A percentile compares a stretch with the other conserved stretches of the same genome.
phyloP scores from a whole-genome alignment of 2,329 filamentous ascomycete species.

The Lasiodiplodia theobromae region DNA sequence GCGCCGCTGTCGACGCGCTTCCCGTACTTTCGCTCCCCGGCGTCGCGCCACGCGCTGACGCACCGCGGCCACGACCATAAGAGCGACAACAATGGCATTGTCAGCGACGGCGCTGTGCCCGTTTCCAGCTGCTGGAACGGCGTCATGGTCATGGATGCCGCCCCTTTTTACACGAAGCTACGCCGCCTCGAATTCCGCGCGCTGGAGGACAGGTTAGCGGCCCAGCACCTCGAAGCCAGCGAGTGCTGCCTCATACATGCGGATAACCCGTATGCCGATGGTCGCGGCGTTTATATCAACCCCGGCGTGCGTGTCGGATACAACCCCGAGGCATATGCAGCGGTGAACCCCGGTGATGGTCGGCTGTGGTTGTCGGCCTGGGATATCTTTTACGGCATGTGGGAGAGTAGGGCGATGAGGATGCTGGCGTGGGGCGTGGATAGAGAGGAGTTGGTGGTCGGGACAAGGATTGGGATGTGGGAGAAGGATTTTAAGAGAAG shows the following conservation, averaged over 20 bases:
- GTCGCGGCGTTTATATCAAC: constrained; percentile 70
- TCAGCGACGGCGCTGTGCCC: constrained; percentile 54
- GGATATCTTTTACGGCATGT: constrained; percentile 33
- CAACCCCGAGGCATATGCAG: constrained; percentile 46
- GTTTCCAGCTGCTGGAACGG: constrained; percentile 75
- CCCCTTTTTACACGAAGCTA: constrained; percentile 57
- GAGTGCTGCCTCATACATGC: constrained; percentile 81
- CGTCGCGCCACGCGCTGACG: constrained; percentile 63
- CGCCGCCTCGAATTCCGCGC: constrained; percentile 63
- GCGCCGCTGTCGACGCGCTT: constrained; percentile 62
- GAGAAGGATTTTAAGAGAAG: constrained; percentile 22
- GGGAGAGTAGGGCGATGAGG: constrained; percentile 34
- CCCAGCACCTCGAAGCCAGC: constrained; percentile 72
- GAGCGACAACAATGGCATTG: not conserved
- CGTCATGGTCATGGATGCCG: constrained; percentile 62
- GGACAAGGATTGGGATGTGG: constrained; percentile 27
- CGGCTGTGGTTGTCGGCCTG: constrained; percentile 31
- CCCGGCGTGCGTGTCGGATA: constrained; percentile 74
- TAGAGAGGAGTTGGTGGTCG: constrained; percentile 14
- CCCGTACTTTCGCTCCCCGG: constrained; percentile 63
- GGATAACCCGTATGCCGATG: constrained; percentile 66
- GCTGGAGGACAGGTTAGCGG: constrained; percentile 66
- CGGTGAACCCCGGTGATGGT: constrained; percentile 31
- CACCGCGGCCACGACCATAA: constrained; percentile 52
- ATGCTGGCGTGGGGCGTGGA: constrained; percentile 18